Conservation (phyloP, 1,139 yeast genomes). For the Taphrina populina region DNA sequence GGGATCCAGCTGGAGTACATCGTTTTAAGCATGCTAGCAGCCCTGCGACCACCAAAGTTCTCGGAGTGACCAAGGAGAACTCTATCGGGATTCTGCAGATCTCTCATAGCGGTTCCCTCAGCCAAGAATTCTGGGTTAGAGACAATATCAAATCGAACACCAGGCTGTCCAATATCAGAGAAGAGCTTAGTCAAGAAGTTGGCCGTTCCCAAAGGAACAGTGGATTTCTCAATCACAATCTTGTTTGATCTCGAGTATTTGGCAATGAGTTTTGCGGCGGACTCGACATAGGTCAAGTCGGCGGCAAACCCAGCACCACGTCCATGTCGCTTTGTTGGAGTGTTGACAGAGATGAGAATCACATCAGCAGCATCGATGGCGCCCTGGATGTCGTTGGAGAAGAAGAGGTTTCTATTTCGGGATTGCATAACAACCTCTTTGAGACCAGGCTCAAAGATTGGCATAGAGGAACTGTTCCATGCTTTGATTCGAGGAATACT, state of each 20-base stretch:
- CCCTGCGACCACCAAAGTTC: no score
- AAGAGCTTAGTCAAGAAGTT: no score
- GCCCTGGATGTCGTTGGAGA: conserved; percentile 42
- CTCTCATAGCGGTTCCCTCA: no score
- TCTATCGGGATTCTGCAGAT: no score
- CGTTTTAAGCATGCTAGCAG: no score
- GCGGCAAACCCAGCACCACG: conserved; percentile 43
- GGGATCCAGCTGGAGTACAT: conserved; percentile 44
- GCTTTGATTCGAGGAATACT: conserved; percentile 43
- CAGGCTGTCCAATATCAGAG: no score
- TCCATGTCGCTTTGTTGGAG: conserved; percentile 43
- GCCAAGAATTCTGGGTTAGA: no score
- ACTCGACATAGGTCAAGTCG: conserved; percentile 40
- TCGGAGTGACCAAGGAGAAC: no score
- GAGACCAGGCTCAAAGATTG: conserved; percentile 44
- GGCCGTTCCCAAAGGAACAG: conserved; percentile 44
- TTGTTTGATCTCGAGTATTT: conserved; percentile 42
- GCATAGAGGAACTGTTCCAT: conserved; percentile 43
- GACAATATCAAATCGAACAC: no score
- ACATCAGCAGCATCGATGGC: conserved; percentile 43
- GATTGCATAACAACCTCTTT: conserved; percentile 42
- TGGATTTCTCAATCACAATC: conserved; percentile 43
- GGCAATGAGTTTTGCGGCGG: conserved; percentile 43
- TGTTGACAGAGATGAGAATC: conserved; percentile 43
- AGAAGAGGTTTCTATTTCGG: conserved; percentile 43